Conservation (phyloP, 345 rosid genomes). For the Carallia brachiata region DNA sequence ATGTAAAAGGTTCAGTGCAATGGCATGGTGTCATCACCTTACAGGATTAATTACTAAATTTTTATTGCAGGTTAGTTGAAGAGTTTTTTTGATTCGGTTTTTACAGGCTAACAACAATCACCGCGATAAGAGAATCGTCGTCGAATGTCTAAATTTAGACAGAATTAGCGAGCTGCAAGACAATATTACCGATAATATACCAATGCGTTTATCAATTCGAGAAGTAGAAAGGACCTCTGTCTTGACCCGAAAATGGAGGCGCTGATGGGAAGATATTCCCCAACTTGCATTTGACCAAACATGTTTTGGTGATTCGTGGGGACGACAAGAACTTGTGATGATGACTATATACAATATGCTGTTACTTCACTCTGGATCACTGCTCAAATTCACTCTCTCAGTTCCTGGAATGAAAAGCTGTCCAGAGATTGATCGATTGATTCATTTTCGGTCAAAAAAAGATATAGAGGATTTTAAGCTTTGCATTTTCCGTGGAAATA, state of each 20-base stretch:
- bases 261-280: slow-evolving; percentile 8
- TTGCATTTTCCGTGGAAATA: background rate
- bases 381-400: background rate
- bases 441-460: background rate
- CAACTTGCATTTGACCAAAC: slow-evolving; percentile 1
- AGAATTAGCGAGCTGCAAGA: slow-evolving; percentile 3
- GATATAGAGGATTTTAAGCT: background rate
- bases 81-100: no score
- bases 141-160: background rate
- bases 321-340: background rate
- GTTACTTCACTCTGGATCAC: background rate
- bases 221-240: slow-evolving; percentile 8
- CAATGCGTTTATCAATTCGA: background rate
- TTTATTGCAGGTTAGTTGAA: no score
- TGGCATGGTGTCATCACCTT: no score
- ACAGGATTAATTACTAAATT: no score
- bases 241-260: slow-evolving; percentile 5
- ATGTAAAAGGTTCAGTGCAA: no score
- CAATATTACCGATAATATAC: background rate
- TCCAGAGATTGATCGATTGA: slow-evolving; percentile 12
- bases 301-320: background rate
- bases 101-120: no score
- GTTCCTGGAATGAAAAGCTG: background rate
- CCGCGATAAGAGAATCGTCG: no score
- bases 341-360: background rate